A percentile compares a stretch with the other conserved stretches of the same genome.
phyloP scores from a whole-genome alignment of 2,329 filamentous ascomycete species.

The Aspergillus latus region DNA sequence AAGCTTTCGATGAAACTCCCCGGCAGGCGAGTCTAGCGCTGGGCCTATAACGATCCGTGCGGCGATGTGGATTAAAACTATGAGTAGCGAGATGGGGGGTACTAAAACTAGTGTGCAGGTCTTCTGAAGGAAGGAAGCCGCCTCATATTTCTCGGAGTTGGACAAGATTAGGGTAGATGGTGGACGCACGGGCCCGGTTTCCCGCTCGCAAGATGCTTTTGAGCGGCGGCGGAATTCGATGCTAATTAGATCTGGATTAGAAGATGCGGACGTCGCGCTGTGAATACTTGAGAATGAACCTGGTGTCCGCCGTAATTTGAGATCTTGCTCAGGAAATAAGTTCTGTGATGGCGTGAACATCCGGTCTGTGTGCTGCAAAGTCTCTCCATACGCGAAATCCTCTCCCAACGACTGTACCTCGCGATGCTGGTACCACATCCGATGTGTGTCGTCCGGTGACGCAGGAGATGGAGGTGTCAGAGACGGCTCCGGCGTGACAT shows the following conservation, averaged over 20 bases:
- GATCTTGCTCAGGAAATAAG: constrained; percentile 13
- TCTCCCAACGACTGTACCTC: neutral
- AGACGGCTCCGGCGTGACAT: constrained; percentile 23
- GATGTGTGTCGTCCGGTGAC: constrained; percentile 11
- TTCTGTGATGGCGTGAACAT: neutral
- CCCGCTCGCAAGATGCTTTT: constrained; percentile 56
- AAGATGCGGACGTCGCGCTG: constrained; percentile 28
- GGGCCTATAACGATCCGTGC: constrained; percentile 62
- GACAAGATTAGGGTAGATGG: constrained; percentile 62
- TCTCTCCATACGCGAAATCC: constrained; percentile 3
- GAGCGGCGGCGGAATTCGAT: constrained; percentile 53
- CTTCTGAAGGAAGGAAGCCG: constrained; percentile 69
- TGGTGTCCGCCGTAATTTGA: neutral
- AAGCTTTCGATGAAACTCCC: constrained; percentile 19
- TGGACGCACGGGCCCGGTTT: constrained; percentile 67
- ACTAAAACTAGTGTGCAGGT: constrained; percentile 74
- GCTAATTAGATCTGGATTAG: constrained; percentile 32
- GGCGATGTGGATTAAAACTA: constrained; percentile 78
- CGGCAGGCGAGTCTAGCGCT: constrained; percentile 22
- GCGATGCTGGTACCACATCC: neutral
- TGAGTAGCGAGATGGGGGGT: constrained; percentile 75
- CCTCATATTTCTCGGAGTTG: constrained; percentile 53
- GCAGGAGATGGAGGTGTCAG: constrained; percentile 23
- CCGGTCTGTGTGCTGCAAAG: constrained; percentile 18
- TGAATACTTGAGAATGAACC: constrained; percentile 5